These are phyloP conservation scores for Aspergillus affinis DNA, from an alignment of 495 filamentous ascomycete species.

Conservation along the genomic window DNA sequence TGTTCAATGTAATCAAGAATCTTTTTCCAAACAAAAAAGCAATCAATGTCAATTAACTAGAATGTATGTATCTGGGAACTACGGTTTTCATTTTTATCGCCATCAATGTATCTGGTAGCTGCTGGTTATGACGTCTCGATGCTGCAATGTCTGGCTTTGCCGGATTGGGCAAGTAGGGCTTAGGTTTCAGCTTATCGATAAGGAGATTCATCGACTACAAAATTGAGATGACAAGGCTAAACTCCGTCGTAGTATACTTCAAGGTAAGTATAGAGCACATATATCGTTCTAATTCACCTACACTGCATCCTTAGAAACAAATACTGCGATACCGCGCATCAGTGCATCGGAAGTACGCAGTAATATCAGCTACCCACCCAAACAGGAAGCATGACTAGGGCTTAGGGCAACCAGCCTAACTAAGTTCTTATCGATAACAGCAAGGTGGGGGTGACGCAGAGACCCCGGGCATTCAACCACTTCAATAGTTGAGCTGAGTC, in stretches of 20 bases:
- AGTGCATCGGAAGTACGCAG: no score
- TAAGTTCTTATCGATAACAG: slow-evolving; percentile 6
- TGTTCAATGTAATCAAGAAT: no score
- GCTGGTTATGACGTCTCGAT: slow-evolving; percentile 33
- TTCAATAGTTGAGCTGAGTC: neutral
- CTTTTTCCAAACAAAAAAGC: no score
- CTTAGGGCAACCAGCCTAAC: slow-evolving; percentile 16
- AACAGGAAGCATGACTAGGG: slow-evolving; percentile 8
- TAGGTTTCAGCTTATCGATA: slow-evolving; percentile 29
- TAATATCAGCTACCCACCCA: no score
- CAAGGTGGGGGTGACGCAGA: neutral
- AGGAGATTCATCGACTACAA: neutral
- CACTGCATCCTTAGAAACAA: no score
- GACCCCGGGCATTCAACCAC: neutral
- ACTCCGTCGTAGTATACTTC: no score
- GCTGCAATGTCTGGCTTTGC: slow-evolving; percentile 25
- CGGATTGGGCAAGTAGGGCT: slow-evolving; percentile 14
- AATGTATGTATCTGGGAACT: neutral
- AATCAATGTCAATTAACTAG: neutral
- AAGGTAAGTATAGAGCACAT: no score
- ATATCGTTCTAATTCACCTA: no score
- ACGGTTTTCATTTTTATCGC: neutral
- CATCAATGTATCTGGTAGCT: neutral
- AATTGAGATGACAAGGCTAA: no score
- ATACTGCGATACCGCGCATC: no score